phyloP scores from a whole-genome alignment of 257 asterid species.

The Solanum dulcamara region DNA sequence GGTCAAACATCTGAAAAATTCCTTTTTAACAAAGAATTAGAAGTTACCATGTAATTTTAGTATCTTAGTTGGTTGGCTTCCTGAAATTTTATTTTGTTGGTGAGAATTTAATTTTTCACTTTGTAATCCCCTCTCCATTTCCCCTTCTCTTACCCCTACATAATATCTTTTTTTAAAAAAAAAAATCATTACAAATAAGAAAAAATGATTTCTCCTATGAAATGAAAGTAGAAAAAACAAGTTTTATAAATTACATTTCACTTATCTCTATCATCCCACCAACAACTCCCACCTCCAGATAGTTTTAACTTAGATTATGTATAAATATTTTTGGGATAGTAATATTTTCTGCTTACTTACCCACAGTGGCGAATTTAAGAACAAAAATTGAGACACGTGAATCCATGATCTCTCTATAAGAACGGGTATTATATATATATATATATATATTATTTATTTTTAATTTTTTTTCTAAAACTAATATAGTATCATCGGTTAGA shows the following conservation, averaged over 20 bases:
- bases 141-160: too few relatives aligned
- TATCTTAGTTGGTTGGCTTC: too few relatives aligned
- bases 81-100: too few relatives aligned
- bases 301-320: neutral
- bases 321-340: neutral
- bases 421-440: too few relatives aligned
- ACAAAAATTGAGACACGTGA: neutral
- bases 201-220: neutral
- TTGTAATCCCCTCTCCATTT: too few relatives aligned
- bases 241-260: neutral
- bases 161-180: too few relatives aligned
- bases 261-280: neutral
- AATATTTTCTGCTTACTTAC: neutral
- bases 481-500: neutral
- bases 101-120: too few relatives aligned
- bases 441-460: too few relatives aligned
- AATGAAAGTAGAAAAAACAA: neutral
- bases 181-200: too few relatives aligned
- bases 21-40: neutral
- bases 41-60: neutral
- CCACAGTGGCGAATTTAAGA: neutral
- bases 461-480: too few relatives aligned
- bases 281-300: neutral
- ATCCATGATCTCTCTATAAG: neutral
- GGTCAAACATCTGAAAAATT: neutral